Evolutionary conservation across 148 eudicot species (phyloP).

Genomic region (Euryodendron excelsum): DNA sequence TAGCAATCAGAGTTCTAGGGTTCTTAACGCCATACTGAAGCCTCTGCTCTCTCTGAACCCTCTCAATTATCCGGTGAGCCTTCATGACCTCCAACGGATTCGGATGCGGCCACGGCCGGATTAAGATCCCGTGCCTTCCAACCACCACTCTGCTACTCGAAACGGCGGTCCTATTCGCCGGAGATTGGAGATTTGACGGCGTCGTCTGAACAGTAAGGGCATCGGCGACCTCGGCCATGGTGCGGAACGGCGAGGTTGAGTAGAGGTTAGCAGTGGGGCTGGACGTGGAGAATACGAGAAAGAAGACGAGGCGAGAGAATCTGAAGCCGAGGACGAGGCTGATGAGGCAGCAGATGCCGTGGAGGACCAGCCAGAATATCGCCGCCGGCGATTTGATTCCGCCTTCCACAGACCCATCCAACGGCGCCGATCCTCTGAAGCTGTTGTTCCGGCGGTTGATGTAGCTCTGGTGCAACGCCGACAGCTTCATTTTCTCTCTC

Average conservation of each 20-base stretch:
- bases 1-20: conserved; percentile 61
- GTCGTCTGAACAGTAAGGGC: conserved; percentile 22
- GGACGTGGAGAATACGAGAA: conserved; percentile 54
- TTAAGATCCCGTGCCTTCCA: conserved; percentile 84
- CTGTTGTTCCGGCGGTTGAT: conserved; percentile 63
- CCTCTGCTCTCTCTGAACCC: conserved; percentile 91
- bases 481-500: conserved; percentile 56
- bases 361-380: conserved; percentile 62
- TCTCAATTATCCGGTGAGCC: conserved; percentile 75
- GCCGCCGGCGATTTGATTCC: conserved; percentile 57
- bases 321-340: conserved; percentile 84
- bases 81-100: conserved; percentile 76
- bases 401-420: conserved; percentile 32
- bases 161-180: conserved; percentile 29
- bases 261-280: conserved; percentile 24
- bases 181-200: background rate
- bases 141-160: conserved; percentile 69
- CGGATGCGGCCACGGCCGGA: conserved; percentile 99
- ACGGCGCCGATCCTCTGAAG: conserved; percentile 36
- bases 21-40: conserved; percentile 74
- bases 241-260: conserved; percentile 27
- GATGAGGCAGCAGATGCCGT: conserved; percentile 70
- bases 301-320: conserved; percentile 74
- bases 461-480: conserved; percentile 55
- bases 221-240: conserved; percentile 5